Conservation (phyloP, 2,329 filamentous ascomycete genomes). For the Diaporthe sp. region DNA sequence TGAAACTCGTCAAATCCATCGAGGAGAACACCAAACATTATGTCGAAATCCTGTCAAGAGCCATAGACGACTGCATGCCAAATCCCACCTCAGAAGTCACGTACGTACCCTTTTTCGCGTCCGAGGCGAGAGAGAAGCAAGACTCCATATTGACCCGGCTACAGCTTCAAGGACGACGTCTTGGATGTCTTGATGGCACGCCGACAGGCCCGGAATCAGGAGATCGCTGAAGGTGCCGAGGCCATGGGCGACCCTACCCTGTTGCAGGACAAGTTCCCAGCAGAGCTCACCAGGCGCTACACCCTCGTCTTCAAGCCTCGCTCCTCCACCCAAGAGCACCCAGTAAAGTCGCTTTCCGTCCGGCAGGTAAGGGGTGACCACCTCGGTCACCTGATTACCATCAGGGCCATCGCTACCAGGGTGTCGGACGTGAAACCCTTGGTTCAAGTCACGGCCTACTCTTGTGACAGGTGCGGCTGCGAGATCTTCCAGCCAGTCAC, state of each 20-base stretch:
- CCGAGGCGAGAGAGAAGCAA: background rate
- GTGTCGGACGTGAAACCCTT: slow-evolving; percentile 98
- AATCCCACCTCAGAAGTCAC: slow-evolving; percentile 81
- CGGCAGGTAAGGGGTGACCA: slow-evolving; percentile 94
- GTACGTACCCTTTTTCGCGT: slow-evolving; percentile 58
- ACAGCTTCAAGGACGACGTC: slow-evolving; percentile 95
- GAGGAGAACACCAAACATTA: slow-evolving; percentile 96
- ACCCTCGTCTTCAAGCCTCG: slow-evolving; percentile 96
- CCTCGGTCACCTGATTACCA: slow-evolving; percentile 91
- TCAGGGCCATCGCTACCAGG: slow-evolving; percentile 92
- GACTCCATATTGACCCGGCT: slow-evolving; percentile 47
- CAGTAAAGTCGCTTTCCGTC: slow-evolving; percentile 81
- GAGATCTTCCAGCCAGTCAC: slow-evolving; percentile 98
- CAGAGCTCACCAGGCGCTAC: slow-evolving; percentile 92
- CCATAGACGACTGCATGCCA: slow-evolving; percentile 90
- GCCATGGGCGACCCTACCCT: slow-evolving; percentile 73
- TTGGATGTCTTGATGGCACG: slow-evolving; percentile 97
- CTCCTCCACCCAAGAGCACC: slow-evolving; percentile 76
- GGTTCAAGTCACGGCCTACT: slow-evolving; percentile 98
- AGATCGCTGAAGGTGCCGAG: slow-evolving; percentile 76
- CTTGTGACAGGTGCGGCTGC: slow-evolving; percentile 94
- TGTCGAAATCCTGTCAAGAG: slow-evolving; percentile 89
- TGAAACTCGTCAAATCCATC: slow-evolving; percentile 85
- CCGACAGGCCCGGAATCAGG: slow-evolving; percentile 87
- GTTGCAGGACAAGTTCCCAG: slow-evolving; percentile 85